Evolutionary conservation across 1,139 yeast species (phyloP).

Genomic region (Saccharomyces pastorianus): DNA sequence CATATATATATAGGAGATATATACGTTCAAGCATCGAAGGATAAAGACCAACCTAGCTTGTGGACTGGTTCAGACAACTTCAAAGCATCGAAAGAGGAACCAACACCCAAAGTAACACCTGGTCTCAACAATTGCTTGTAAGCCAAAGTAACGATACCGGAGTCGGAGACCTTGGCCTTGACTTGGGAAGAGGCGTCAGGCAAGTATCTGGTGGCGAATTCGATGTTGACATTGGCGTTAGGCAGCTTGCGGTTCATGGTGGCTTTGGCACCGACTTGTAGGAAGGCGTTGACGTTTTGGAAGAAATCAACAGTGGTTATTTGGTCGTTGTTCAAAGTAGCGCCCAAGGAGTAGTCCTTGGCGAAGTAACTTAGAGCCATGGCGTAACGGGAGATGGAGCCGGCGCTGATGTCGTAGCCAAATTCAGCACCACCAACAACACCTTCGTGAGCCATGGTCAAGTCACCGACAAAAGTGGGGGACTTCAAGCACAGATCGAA

Average conservation of each 20-base stretch:
- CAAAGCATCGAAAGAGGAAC: constrained; percentile 94
- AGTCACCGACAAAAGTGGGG: constrained; percentile 90
- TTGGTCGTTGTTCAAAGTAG: constrained; percentile 80
- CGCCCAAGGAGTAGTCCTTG: constrained; percentile 80
- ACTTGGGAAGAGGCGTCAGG: constrained; percentile 82
- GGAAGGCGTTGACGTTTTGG: constrained; percentile 86
- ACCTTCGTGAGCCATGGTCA: constrained; percentile 90
- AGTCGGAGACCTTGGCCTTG: constrained; percentile 95
- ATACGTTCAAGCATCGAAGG: constrained; percentile 61
- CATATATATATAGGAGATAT: not conserved
- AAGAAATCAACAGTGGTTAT: constrained; percentile 93
- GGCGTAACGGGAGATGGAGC: constrained; percentile 89
- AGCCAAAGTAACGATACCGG: constrained; percentile 89
- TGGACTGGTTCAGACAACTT: constrained; percentile 96
- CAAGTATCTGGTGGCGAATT: constrained; percentile 91
- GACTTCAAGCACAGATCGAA: constrained; percentile 85
- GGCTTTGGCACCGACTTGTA: constrained; percentile 97
- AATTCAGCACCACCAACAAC: constrained; percentile 96
- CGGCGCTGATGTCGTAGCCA: constrained; percentile 90
- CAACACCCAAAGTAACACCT: constrained; percentile 95
- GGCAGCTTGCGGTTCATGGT: constrained; percentile 84
- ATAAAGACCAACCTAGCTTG: constrained; percentile 91
- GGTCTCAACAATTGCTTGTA: constrained; percentile 95
- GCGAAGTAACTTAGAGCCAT: constrained; percentile 91
- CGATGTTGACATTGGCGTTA: constrained; percentile 63